These are phyloP conservation scores for Exophiala viscosa DNA, from an alignment of 2,329 filamentous ascomycete species.

Conservation along the genomic window DNA sequence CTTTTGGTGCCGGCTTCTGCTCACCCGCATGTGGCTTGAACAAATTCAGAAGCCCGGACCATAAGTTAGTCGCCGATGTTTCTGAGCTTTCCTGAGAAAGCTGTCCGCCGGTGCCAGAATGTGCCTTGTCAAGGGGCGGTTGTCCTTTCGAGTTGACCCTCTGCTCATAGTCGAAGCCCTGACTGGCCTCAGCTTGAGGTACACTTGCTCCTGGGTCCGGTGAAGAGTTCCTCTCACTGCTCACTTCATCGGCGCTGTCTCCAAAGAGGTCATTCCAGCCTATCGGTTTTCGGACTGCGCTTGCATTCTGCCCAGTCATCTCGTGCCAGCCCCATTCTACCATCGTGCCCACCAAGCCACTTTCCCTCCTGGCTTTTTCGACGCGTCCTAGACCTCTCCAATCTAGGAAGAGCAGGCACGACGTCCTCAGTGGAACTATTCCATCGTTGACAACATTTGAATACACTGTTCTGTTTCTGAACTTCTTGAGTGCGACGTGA, in stretches of 20 bases:
- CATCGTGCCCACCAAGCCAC: constrained; percentile 85
- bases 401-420: constrained; percentile 92
- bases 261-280: constrained; percentile 30
- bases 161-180: constrained; percentile 23
- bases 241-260: constrained; percentile 26
- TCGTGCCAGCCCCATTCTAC: constrained; percentile 95
- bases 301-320: constrained; percentile 66
- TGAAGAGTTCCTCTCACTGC: constrained; percentile 21
- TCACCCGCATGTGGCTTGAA: constrained; percentile 59
- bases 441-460: constrained; percentile 84
- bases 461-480: constrained; percentile 75
- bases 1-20: constrained; percentile 20
- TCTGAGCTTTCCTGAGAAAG: background rate
- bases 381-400: constrained; percentile 93
- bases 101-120: constrained; percentile 17
- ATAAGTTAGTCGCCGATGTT: constrained; percentile 45
- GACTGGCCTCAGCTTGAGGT: constrained; percentile 26
- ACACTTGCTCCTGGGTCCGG: constrained; percentile 24
- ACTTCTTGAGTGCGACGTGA: constrained; percentile 70
- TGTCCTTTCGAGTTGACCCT: constrained; percentile 8
- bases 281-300: constrained; percentile 47
- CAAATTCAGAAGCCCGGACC: constrained; percentile 66
- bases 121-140: constrained; percentile 17
- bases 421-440: constrained; percentile 90
- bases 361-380: constrained; percentile 88